These are phyloP conservation scores for Blyttiomyces sp. DNA, from an alignment of 371 early-diverging fungal genomes.

Conservation along the genomic window DNA sequence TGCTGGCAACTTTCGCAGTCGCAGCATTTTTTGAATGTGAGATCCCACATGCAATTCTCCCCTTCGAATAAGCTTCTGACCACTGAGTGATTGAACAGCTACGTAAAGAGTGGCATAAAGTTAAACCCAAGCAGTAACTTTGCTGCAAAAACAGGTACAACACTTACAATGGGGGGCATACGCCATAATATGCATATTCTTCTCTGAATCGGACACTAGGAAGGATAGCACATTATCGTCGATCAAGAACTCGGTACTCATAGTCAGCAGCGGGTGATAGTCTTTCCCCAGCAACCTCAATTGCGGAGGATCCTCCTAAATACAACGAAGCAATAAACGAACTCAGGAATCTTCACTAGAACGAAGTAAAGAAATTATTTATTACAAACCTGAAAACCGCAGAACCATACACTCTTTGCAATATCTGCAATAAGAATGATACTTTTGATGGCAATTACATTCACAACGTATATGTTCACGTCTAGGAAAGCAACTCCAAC, in stretches of 20 bases:
- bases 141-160: not conserved
- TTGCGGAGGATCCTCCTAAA: slow-evolving; percentile 86
- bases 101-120: not conserved
- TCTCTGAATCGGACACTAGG: slow-evolving; percentile 78
- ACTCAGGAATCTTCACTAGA: not conserved
- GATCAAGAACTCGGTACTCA: slow-evolving; percentile 70
- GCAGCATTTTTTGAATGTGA: slow-evolving; percentile 24
- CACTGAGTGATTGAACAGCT: slow-evolving; percentile 85
- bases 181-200: slow-evolving; percentile 76
- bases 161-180: slow-evolving; percentile 83
- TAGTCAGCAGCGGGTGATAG: slow-evolving; percentile 68
- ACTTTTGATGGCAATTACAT: slow-evolving; percentile 82
- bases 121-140: not conserved
- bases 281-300: slow-evolving; percentile 89
- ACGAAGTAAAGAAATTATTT: too few relatives aligned
- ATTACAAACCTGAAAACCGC: slow-evolving; percentile 82
- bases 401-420: slow-evolving; percentile 87
- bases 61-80: slow-evolving; percentile 82
- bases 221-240: slow-evolving; percentile 71
- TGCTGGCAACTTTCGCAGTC: slow-evolving; percentile 19
- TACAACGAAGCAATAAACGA: not conserved
- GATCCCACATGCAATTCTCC: slow-evolving; percentile 87
- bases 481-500: slow-evolving; percentile 96
- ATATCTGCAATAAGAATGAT: slow-evolving; percentile 92
- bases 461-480: slow-evolving; percentile 85